Base-by-base conservation (phyloP, 257 asterid species). In the Primulina tabacum region DNA sequence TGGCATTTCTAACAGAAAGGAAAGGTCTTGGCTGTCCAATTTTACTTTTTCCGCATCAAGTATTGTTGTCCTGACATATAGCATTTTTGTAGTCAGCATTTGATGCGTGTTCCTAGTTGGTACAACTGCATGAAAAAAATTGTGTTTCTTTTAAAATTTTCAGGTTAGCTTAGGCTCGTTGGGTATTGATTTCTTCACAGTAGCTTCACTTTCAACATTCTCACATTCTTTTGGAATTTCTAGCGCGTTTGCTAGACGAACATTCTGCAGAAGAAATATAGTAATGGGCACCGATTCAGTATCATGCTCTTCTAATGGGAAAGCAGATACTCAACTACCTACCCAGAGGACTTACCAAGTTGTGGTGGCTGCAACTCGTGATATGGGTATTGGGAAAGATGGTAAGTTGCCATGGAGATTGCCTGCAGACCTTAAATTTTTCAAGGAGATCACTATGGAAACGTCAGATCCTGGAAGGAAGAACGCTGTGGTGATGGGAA, bases 401-500 rank as follows among this genome's bases (percentile, higher is more conserved):
- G 97, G 97, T 38, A 88, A 82, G 66, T 66, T 91, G 64, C 99
- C 99, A 2, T 94, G 99, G 99, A 86, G 68, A 76, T 73, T 94
- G 81, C 97, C 99, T 9, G 81, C 95, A 3, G 99, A 94, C 78
- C 95, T 91, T 56, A 91, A 82, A 76, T 85, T 86, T 76, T 93
- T 94, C 89, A 91, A 88, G 87, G 88, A 88, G 68, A 66, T 94
- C 71, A 94, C 99, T 26, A 8, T 68, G 66, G 79, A 79, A 38
- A 91, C 99, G 33, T 76, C 76, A 0, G 96, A 89, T 65, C 79
- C 88, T 32, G 65, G 75, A 33, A 91, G 86, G 79, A 91, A 71
- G 79, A 94, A 94, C 84, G 99, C 97, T 33, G 93, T 94, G 56
- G 76, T 91, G 74, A 94, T 94, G 99, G 97, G 99, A 58, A 87